Conservation (phyloP, 2,329 filamentous ascomycete species). For the Pseudocercospora cruenta region DNA sequence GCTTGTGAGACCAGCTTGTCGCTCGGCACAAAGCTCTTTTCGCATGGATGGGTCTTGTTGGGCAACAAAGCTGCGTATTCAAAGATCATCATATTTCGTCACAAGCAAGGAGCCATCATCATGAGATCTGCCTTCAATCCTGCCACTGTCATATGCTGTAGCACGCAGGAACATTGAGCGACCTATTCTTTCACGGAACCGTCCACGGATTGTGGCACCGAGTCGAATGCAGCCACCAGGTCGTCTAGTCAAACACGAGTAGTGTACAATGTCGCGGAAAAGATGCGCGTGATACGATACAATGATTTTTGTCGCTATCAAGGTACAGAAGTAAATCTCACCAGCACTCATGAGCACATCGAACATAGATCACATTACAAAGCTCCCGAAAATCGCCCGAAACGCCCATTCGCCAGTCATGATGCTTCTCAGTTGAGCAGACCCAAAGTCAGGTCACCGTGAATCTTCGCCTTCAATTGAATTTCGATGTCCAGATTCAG, state of each 20-base stretch:
- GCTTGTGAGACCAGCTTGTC: not conserved
- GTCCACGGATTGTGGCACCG: not conserved
- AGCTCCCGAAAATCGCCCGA: not conserved
- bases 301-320: not conserved
- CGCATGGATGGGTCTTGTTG: not conserved
- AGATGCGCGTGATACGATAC: not conserved
- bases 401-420: constrained; percentile 1
- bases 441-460: constrained; percentile 65
- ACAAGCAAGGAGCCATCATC: not conserved
- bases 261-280: not conserved
- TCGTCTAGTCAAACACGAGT: not conserved
- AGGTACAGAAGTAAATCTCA: not conserved
- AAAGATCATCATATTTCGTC: constrained; percentile 16
- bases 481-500: constrained; percentile 66
- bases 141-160: not conserved
- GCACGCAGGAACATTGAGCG: not conserved
- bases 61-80: not conserved
- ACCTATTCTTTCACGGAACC: no score
- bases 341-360: not conserved
- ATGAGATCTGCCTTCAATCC: not conserved
- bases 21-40: not conserved
- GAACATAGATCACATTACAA: not conserved
- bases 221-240: not conserved
- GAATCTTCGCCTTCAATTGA: constrained; percentile 67
- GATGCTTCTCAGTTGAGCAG: constrained; percentile 43